Conservation (phyloP, 1,284 basidiomycete species). For the Puccinia novopanici region DNA sequence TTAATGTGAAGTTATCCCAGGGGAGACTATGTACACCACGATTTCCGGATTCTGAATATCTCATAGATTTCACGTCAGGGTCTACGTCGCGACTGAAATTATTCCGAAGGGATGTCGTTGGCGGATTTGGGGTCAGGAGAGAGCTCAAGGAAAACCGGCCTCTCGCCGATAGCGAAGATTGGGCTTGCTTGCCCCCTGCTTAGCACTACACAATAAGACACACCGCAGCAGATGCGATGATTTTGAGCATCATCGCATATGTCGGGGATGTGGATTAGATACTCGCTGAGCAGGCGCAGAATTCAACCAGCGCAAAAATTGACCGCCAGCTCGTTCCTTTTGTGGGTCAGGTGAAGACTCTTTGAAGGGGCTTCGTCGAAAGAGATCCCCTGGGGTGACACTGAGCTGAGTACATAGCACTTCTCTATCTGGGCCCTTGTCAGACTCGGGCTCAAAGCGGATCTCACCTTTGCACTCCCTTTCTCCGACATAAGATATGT, state of each 20-base stretch:
- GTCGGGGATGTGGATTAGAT: too few species aligned
- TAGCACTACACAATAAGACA: too few species aligned
- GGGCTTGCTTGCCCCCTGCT: too few species aligned
- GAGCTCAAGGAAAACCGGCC: neutral
- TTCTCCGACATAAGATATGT: too few species aligned
- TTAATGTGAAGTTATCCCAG: constrained; percentile 3
- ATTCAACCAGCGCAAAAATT: too few species aligned
- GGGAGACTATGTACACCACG: neutral
- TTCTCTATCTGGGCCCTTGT: neutral
- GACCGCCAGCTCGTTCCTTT: too few species aligned
- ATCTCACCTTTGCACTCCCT: neutral
- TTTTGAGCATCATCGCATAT: too few species aligned
- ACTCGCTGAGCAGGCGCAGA: too few species aligned
- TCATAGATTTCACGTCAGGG: neutral
- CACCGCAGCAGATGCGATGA: too few species aligned
- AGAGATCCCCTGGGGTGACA: neutral
- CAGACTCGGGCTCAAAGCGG: neutral
- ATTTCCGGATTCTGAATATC: neutral
- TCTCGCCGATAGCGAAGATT: neutral
- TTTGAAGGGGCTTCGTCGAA: too few species aligned
- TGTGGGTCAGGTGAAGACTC: too few species aligned
- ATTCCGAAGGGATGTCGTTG: neutral
- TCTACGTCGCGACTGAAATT: neutral
- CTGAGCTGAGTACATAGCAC: neutral
- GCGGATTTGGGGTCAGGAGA: neutral